Evolutionary conservation across 805 yeast genomes (phyloP), one percentile per base, ranked within the genome.

Genomic region (Tetrapisispora namnaoensis): DNA sequence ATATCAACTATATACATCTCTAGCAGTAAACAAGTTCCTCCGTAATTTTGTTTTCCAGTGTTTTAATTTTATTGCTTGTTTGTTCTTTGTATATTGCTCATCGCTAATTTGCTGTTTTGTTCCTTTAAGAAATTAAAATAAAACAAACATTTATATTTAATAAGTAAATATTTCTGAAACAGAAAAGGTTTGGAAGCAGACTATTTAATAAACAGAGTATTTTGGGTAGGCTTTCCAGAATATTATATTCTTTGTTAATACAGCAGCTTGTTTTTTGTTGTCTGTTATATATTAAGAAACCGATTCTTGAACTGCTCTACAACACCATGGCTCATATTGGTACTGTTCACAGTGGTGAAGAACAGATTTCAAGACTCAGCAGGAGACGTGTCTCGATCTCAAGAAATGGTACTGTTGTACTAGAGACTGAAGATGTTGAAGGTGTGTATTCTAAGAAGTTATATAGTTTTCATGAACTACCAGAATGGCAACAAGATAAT

Each of bases 401-500:
- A 6, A 37, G 28, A 21, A 46, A 46, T 30, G 45, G 49, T 36
- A 46, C 49, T 17, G 49, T 46, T 5, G 17, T 42, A 3, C 21
- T 46, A 16, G 46, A 40, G n/a, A 21, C 20, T 14, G 46, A 18
- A 10, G 40, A 18, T 7, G 38, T 34, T 10, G 49, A 37, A n/a
- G 37, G 16, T 9, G 27, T 30, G 16, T 21, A 37, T 16, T 20
- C 30, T 9, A 7, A 18, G 9, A 32, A 17, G n/a, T 20, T 48
- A n/a, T 48, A 21, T 17, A 20, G 36, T 13, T 48, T n/a, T 21
- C 47, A 44, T 27, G 47, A 48, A 47, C 49, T 55, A 40, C 86
- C 82, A 27, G 75, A 67, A n/a, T 84, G 93, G 93, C 89, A 83
- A 58, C 71, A 76, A 51, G 93, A 85, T 59, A 85, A 85, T 61